These are phyloP conservation scores for Astragalus membranaceus DNA, from an alignment of 306 rosid species.

Conservation along the genomic window DNA sequence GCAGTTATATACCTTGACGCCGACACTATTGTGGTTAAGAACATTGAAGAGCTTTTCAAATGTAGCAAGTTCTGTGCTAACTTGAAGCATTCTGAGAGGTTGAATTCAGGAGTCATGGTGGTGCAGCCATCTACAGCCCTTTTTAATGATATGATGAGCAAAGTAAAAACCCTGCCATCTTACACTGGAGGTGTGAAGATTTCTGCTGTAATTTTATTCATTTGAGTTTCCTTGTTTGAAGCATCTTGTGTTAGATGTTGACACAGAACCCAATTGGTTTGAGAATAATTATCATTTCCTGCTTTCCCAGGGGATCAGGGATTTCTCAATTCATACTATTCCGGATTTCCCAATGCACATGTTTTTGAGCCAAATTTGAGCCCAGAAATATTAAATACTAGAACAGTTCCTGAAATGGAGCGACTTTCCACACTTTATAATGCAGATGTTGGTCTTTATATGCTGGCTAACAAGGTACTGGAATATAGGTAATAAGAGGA, in stretches of 20 bases:
- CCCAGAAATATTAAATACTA: constrained; percentile 42
- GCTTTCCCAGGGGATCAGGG: constrained; percentile 83
- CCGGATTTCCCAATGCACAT: constrained; percentile 77
- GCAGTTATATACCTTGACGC: constrained; percentile 93
- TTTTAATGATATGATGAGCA: constrained; percentile 82
- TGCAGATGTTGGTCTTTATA: constrained; percentile 98
- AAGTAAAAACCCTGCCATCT: constrained; percentile 63
- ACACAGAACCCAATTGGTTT: constrained; percentile 8
- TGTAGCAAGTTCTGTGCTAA: constrained; percentile 85
- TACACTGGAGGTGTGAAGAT: constrained; percentile 76
- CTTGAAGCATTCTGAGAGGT: constrained; percentile 93
- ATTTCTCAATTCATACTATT: constrained; percentile 85
- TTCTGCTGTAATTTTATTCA: background rate
- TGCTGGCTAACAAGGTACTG: constrained; percentile 98
- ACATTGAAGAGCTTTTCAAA: constrained; percentile 73
- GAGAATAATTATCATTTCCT: background rate
- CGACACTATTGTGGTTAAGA: constrained; percentile 75
- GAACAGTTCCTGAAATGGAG: constrained; percentile 83
- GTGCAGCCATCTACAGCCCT: constrained; percentile 65
- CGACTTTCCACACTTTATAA: constrained; percentile 93
- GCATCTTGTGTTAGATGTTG: constrained; percentile 3
- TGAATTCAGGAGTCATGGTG: constrained; percentile 89
- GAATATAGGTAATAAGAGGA: constrained; percentile 20
- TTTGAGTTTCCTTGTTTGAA: background rate
- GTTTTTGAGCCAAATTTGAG: constrained; percentile 72